Conservation (phyloP, 2,329 filamentous ascomycete genomes). For the Stemphylium lycopersici region DNA sequence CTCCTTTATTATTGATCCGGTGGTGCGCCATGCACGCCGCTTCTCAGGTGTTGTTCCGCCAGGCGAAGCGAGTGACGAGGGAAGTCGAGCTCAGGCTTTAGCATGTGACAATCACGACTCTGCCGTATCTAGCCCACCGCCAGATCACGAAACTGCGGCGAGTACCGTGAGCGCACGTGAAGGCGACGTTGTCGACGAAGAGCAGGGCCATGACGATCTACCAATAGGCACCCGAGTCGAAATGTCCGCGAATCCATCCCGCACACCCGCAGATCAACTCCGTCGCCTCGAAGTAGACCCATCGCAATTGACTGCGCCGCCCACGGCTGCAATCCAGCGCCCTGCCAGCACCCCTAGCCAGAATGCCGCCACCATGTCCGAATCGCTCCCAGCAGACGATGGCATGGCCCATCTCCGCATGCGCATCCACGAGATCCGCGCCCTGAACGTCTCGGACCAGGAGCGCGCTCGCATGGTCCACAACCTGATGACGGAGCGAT, state of each 20-base stretch:
- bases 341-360: conserved; percentile 17
- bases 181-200: conserved; percentile 22
- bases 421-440: conserved; percentile 56
- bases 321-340: conserved; percentile 21
- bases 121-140: conserved; percentile 9
- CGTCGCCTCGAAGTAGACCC: conserved; percentile 32
- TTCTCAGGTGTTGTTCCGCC: conserved; percentile 39
- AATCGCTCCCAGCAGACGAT: conserved; percentile 56
- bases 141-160: conserved; percentile 12
- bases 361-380: conserved; percentile 40
- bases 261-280: conserved; percentile 35
- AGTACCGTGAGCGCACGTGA: conserved; percentile 11
- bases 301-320: conserved; percentile 31
- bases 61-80: conserved; percentile 24
- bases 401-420: conserved; percentile 56
- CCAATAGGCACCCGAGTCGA: conserved; percentile 34
- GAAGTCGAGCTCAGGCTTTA: conserved; percentile 13
- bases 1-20: conserved; percentile 50
- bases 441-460: conserved; percentile 52
- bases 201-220: conserved; percentile 28
- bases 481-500: conserved; percentile 57
- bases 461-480: conserved; percentile 59
- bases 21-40: conserved; percentile 48
- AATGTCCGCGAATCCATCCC: conserved; percentile 44
- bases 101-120: conserved; percentile 39